Conservation (phyloP, 139 green algal species). For the Chlamydomonas sp. region DNA sequence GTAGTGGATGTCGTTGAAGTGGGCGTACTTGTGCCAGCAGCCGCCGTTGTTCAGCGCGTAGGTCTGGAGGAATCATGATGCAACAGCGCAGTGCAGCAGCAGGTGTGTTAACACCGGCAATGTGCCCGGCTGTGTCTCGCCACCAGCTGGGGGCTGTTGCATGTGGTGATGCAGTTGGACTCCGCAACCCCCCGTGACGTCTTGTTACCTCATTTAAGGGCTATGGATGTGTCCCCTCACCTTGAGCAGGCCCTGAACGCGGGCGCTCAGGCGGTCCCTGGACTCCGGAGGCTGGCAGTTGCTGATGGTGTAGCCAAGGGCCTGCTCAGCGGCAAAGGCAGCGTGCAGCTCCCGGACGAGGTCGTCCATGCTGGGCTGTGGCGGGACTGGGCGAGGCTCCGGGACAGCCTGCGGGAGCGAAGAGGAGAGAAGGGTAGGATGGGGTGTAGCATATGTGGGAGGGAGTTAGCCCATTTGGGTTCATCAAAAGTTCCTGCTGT, state of each 20-base stretch:
- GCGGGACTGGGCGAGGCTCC: too few species aligned
- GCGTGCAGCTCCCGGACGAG: background rate
- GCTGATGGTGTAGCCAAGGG: background rate
- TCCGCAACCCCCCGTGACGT: background rate
- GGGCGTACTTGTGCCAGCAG: conserved; percentile 40
- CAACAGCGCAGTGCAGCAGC: background rate
- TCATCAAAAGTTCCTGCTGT: too few species aligned
- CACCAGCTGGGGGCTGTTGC: too few species aligned
- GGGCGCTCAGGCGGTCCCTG: background rate
- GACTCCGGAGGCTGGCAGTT: conserved; percentile 22
- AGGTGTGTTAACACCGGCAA: background rate
- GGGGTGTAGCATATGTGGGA: too few species aligned
- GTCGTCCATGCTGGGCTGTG: background rate
- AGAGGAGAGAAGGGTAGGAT: too few species aligned
- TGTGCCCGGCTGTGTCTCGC: background rate
- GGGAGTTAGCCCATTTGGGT: too few species aligned
- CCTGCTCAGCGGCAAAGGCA: conserved; percentile 24
- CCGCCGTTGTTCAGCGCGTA: background rate
- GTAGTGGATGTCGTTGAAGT: conserved; percentile 50
- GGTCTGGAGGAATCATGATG: background rate
- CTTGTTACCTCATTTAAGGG: background rate
- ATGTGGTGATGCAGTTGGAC: background rate
- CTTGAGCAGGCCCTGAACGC: conserved; percentile 17
- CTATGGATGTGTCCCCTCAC: background rate
- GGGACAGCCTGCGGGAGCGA: too few species aligned